Conservation (phyloP, 345 rosid genomes). For the Lepidium sativum region DNA sequence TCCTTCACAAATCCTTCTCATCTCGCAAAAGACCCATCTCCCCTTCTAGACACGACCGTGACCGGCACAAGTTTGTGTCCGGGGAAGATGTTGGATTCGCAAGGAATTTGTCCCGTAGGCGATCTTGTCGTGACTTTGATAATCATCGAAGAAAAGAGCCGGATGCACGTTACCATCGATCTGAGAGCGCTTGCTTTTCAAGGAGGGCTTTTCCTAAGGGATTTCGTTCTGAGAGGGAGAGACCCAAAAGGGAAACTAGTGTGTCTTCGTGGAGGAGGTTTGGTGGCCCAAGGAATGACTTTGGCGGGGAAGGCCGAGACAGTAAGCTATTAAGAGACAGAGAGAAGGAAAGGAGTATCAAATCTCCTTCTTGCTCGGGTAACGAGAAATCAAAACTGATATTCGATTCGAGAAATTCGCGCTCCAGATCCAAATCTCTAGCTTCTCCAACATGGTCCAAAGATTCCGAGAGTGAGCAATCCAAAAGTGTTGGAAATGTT, state of each 20-base stretch:
- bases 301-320: constrained; percentile 18
- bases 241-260: constrained; percentile 62
- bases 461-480: constrained; percentile 78
- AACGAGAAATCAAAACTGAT: constrained; percentile 30
- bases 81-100: constrained; percentile 36
- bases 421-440: constrained; percentile 41
- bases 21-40: constrained; percentile 45
- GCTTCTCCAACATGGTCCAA: constrained; percentile 76
- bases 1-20: constrained; percentile 39
- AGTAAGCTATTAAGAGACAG: constrained; percentile 26
- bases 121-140: constrained; percentile 60
- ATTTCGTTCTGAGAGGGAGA: constrained; percentile 75
- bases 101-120: constrained; percentile 43
- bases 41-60: constrained; percentile 56
- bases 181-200: constrained; percentile 65
- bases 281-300: constrained; percentile 37
- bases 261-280: constrained; percentile 76
- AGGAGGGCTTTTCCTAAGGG: constrained; percentile 82
- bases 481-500: constrained; percentile 44
- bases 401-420: constrained; percentile 32
- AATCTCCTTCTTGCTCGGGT: constrained; percentile 45
- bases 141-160: constrained; percentile 53
- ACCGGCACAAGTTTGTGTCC: constrained; percentile 34
- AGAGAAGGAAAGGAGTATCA: constrained; percentile 39
- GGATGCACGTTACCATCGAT: constrained; percentile 53